phyloP scores from a whole-genome alignment of 1,284 basidiomycete species.

The Rhodotorula mucilaginosa region DNA sequence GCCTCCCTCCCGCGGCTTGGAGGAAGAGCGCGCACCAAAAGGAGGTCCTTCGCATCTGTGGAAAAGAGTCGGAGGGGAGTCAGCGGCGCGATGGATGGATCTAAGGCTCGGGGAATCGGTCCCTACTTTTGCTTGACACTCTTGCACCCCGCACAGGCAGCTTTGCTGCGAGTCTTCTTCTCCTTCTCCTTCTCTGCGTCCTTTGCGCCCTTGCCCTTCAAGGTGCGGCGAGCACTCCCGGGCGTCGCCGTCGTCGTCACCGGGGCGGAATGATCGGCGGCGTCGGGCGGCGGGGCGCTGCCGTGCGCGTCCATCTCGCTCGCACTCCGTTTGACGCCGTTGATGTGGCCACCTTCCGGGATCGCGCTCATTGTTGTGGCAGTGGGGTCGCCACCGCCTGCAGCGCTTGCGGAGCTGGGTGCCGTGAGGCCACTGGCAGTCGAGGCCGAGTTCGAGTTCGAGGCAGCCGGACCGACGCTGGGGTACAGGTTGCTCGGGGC shows the following conservation, averaged over 20 bases:
- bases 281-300: too few relatives aligned
- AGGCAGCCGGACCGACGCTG: too few relatives aligned
- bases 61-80: not conserved
- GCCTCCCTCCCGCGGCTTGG: accelerated
- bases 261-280: too few relatives aligned
- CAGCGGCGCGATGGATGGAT: too few relatives aligned
- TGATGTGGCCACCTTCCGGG: too few relatives aligned
- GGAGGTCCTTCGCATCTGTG: constrained; percentile 24
- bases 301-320: not conserved
- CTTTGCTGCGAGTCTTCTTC: constrained; percentile 38
- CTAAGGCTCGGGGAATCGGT: not conserved
- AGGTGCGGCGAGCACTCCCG: not conserved
- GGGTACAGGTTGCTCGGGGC: too few relatives aligned
- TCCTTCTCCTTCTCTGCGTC: constrained; percentile 14
- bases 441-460: too few relatives aligned
- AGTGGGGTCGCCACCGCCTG: too few relatives aligned
- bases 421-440: too few relatives aligned
- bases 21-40: constrained; percentile 6
- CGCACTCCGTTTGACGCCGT: not conserved
- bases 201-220: constrained; percentile 2
- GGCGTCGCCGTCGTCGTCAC: not conserved
- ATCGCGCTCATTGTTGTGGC: too few relatives aligned
- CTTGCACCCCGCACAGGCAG: constrained; percentile 33
- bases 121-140: constrained; percentile 38
- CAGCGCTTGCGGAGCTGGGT: too few relatives aligned